These are phyloP conservation scores for Tetraselmis chui DNA, from an alignment of 139 green algal genomes.

Conservation along the genomic window DNA sequence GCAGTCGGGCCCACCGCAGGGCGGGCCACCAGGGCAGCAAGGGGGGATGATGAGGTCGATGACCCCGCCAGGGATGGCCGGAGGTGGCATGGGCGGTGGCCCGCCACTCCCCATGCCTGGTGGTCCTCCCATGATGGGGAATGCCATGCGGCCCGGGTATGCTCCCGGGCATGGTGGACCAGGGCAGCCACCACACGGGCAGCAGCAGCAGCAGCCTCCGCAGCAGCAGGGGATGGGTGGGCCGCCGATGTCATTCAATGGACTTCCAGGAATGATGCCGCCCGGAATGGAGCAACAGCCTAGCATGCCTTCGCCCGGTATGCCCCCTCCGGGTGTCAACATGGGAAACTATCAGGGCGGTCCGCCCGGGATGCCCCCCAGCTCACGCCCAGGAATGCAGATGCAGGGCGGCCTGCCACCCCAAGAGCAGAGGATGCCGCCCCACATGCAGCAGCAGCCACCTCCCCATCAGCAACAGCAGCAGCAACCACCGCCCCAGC, in stretches of 20 bases:
- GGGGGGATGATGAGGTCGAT: constrained; percentile 34
- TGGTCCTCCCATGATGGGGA: constrained; percentile 4
- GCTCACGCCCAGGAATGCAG: constrained; percentile 1
- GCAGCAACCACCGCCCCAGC: constrained; percentile 7
- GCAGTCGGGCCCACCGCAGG: not conserved
- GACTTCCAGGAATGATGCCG: not conserved
- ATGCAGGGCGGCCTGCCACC: constrained; percentile 6
- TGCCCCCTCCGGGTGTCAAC: no score
- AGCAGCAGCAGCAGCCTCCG: not conserved
- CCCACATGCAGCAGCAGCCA: constrained; percentile 4
- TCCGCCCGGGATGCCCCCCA: not conserved
- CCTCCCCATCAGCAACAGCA: constrained; percentile 15
- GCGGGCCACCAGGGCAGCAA: not conserved
- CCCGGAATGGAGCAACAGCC: not conserved
- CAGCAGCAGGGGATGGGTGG: constrained; percentile 9
- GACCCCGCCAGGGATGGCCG: not conserved
- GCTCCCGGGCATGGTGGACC: not conserved
- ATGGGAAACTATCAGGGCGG: not conserved
- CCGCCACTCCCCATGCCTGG: constrained; percentile 3
- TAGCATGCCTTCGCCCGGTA: not conserved
- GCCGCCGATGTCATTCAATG: no score
- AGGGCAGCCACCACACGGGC: not conserved
- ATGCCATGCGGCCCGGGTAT: constrained; percentile 6
- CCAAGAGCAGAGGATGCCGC: constrained; percentile 1
- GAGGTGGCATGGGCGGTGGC: not conserved